phyloP scores from a whole-genome alignment of 768 basidiomycete genomes.

The Mycena filopes region DNA sequence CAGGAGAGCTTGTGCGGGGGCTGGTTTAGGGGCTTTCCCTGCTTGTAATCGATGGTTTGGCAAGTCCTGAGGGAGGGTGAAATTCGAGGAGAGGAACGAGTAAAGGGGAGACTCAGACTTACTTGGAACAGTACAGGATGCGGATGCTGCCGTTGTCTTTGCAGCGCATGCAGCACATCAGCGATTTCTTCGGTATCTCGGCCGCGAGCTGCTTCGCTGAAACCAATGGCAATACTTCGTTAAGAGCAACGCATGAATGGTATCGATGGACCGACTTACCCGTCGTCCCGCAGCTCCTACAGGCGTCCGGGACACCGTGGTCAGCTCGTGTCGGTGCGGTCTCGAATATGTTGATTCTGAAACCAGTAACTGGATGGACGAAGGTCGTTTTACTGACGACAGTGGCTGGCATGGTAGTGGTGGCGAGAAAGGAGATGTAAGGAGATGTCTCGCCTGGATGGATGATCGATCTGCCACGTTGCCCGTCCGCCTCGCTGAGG shows the following conservation, averaged over 20 bases:
- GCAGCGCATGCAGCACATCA: constrained; percentile 11
- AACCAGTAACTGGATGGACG: background rate
- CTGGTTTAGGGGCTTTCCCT: background rate
- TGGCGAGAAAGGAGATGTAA: too few species aligned
- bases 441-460: too few species aligned
- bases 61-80: background rate
- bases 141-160: background rate
- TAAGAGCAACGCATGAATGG: background rate
- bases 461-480: too few species aligned
- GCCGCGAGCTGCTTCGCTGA: background rate
- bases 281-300: background rate
- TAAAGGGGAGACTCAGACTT: background rate
- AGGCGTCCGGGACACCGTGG: constrained; percentile 1
- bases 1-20: background rate
- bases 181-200: background rate
- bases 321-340: background rate
- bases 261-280: background rate
- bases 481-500: too few species aligned
- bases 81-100: too few species aligned
- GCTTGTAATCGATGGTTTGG: background rate
- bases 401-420: too few species aligned
- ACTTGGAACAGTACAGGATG: constrained; percentile 10
- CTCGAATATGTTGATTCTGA: background rate
- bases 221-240: background rate
- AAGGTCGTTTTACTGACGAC: too few species aligned